Percentiles rank a stretch among this genome's conserved stretches.
These are phyloP conservation scores for cucumber (Cucumis sativus) DNA, from an alignment of 306 rosid species.

Conservation along the genomic window DNA sequence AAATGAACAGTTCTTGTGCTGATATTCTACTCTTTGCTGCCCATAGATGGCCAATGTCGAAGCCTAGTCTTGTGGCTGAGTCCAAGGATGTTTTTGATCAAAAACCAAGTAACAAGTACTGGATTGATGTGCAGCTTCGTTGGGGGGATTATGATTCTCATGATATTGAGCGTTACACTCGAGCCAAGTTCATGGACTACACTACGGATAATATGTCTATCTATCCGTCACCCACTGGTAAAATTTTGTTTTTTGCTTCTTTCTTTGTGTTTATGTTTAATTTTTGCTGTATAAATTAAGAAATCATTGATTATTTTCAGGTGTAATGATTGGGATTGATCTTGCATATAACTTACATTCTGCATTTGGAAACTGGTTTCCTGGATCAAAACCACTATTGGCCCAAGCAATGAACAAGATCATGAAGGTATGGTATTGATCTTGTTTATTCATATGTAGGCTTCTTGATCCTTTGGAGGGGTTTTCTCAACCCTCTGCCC, in stretches of 20 bases:
- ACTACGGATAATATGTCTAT: conserved; percentile 98
- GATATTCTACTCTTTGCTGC: conserved; percentile 97
- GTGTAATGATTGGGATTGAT: conserved; percentile 97
- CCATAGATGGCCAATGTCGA: conserved; percentile 99
- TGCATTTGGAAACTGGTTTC: conserved; percentile 99
- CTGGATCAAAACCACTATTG: conserved; percentile 91
- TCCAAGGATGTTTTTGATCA: conserved; percentile 98
- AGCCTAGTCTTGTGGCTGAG: conserved; percentile 98
- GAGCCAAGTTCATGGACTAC: conserved; percentile 98
- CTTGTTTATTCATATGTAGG: not conserved
- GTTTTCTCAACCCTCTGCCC: too few relatives aligned
- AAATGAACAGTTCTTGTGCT: conserved; percentile 99
- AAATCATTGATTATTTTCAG: conserved; percentile 25
- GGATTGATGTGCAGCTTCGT: conserved; percentile 96
- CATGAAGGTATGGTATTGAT: conserved; percentile 55
- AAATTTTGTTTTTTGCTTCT: not conserved
- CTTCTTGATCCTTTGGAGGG: too few relatives aligned
- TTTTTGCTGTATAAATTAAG: not conserved
- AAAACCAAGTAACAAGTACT: conserved; percentile 94
- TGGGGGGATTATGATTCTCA: conserved; percentile 99
- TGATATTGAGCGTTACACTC: conserved; percentile 93
- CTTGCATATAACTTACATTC: conserved; percentile 96
- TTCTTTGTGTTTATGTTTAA: not conserved
- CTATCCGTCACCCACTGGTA: conserved; percentile 97
- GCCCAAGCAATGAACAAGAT: conserved; percentile 99